These are phyloP conservation scores for Fusarium concolor DNA, from an alignment of 2,329 filamentous ascomycete species.

Conservation along the genomic window DNA sequence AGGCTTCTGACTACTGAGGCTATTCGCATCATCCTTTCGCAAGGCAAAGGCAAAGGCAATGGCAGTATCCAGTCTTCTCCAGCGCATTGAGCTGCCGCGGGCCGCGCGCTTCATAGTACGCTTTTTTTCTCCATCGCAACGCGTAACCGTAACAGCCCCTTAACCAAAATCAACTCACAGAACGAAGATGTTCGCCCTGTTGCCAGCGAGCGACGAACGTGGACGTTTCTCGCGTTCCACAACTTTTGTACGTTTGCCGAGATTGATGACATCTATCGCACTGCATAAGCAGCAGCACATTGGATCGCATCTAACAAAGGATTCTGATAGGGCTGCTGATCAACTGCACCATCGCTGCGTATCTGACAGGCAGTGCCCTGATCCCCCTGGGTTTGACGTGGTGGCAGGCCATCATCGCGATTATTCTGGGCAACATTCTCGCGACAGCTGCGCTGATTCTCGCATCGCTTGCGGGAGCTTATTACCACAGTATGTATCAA, in stretches of 20 bases:
- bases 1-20: conserved; percentile 13
- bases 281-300: conserved; percentile 5
- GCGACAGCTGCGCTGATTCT: conserved; percentile 55
- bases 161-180: conserved; percentile 34
- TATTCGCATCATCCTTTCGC: conserved; percentile 9
- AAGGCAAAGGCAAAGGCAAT: conserved; percentile 17
- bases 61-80: conserved; percentile 42
- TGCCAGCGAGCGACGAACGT: conserved; percentile 56
- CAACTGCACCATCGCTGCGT: conserved; percentile 59
- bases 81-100: conserved; percentile 46
- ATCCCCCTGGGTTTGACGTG: conserved; percentile 56
- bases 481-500: conserved; percentile 53
- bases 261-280: neutral
- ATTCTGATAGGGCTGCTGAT: conserved; percentile 56
- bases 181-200: conserved; percentile 65
- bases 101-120: conserved; percentile 52
- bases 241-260: conserved; percentile 54
- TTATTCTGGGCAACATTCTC: conserved; percentile 54
- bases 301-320: conserved; percentile 1
- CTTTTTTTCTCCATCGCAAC: neutral
- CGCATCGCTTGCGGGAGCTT: conserved; percentile 57
- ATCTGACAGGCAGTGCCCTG: conserved; percentile 56
- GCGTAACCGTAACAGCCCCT: conserved; percentile 1
- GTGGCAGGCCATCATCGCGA: conserved; percentile 58
- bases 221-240: conserved; percentile 57